Conservation (phyloP, 768 basidiomycete species). For the Candolleomyces efflorescens region DNA sequence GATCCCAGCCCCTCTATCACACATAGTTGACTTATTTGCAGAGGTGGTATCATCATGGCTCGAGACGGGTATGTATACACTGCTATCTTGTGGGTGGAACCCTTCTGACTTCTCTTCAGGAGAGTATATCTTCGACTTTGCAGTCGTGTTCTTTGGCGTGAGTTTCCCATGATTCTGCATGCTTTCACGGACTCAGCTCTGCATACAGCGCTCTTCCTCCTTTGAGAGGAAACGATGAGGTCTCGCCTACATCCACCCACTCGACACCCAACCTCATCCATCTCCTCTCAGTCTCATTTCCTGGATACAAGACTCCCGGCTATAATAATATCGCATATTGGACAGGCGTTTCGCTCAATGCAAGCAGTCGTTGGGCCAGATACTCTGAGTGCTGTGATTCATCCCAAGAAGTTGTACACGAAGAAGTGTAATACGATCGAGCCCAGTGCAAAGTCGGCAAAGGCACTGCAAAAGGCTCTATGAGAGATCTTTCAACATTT, state of each 20-base stretch:
- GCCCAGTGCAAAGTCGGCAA: slow-evolving; percentile 94
- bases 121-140: slow-evolving; percentile 85
- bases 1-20: not conserved
- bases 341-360: no score
- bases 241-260: not conserved
- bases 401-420: slow-evolving; percentile 98
- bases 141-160: slow-evolving; percentile 80
- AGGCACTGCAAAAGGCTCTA: slow-evolving; percentile 60
- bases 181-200: not conserved
- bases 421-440: slow-evolving; percentile 97
- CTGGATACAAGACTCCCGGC: no score
- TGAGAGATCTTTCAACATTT: not conserved
- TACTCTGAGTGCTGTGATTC: slow-evolving; percentile 15
- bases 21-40: slow-evolving; percentile 24
- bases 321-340: no score
- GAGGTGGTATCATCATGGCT: slow-evolving; percentile 75
- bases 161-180: slow-evolving; percentile 19
- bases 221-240: slow-evolving; percentile 57
- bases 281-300: not conserved
- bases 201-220: slow-evolving; percentile 58
- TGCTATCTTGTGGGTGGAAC: not conserved
- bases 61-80: slow-evolving; percentile 56
- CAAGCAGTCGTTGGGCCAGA: no score
- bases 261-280: not conserved
- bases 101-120: slow-evolving; percentile 38